Evolutionary conservation across 495 filamentous ascomycete species (phyloP).

Genomic region (Neurospora discreta): DNA sequence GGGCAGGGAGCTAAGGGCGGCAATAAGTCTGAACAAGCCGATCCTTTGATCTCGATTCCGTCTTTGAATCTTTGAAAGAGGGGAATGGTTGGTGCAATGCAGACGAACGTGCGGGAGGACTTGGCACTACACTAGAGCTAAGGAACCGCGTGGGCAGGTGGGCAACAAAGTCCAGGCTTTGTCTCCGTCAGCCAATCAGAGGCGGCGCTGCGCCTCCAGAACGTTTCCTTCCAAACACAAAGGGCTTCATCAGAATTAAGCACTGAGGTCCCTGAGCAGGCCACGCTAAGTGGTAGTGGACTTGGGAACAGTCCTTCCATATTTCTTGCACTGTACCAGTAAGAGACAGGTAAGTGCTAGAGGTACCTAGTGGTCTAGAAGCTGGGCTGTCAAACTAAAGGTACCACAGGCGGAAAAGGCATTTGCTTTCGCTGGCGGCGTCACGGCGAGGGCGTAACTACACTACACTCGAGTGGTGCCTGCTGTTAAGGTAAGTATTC

Average conservation of each 20-base stretch:
- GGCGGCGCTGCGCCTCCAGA: conserved; percentile 10
- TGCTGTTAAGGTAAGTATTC: no score
- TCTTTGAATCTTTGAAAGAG: neutral
- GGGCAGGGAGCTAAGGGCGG: neutral
- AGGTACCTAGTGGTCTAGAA: neutral
- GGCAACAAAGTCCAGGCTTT: conserved; percentile 4
- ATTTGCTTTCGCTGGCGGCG: neutral
- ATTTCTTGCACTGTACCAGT: neutral
- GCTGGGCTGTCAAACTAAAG: neutral
- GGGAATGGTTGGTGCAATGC: neutral
- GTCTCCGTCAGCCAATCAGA: conserved; percentile 14
- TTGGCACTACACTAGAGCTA: neutral
- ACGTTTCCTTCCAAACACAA: conserved; percentile 17
- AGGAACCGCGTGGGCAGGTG: neutral
- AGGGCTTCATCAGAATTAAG: conserved; percentile 8
- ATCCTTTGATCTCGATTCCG: neutral
- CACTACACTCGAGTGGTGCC: conserved; percentile 1
- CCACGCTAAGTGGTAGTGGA: conserved; percentile 5
- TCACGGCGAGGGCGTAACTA: neutral
- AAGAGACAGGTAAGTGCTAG: neutral
- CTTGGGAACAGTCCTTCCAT: conserved; percentile 4
- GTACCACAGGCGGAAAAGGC: neutral
- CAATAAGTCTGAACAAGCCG: neutral
- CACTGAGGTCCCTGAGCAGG: neutral
- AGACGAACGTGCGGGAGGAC: neutral